These are phyloP conservation scores for Plasmodiophora brassicae DNA, from an alignment of 208 protist species.

Conservation along the genomic window DNA sequence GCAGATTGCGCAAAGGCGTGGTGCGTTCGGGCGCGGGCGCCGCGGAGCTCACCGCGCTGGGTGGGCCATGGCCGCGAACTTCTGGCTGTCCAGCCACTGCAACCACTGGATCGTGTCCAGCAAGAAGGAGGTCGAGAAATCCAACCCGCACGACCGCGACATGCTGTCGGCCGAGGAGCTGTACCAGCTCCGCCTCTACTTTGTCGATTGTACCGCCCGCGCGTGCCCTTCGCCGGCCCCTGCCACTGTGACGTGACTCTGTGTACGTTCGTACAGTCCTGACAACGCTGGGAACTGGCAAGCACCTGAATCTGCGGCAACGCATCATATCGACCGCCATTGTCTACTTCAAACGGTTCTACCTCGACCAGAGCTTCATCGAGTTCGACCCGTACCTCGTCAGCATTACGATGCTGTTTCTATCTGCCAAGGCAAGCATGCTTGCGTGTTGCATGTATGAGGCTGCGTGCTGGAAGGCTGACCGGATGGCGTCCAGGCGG, in stretches of 20 bases:
- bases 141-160: constrained; percentile 14
- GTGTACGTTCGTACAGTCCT: no score
- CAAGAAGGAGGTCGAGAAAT: constrained; percentile 33
- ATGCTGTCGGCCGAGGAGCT: constrained; percentile 19
- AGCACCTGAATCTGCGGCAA: constrained; percentile 24
- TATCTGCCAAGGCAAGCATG: neutral
- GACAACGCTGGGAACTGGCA: neutral
- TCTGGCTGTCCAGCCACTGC: constrained; percentile 33
- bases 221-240: no score
- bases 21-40: no score
- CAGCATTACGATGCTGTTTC: neutral
- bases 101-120: constrained; percentile 7
- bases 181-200: constrained; percentile 14
- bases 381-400: constrained; percentile 28
- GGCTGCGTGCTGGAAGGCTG: neutral
- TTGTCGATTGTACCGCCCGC: constrained; percentile 1
- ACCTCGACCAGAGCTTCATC: constrained; percentile 22
- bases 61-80: neutral
- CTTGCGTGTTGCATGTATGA: neutral
- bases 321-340: neutral
- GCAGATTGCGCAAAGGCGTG: no score
- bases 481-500: neutral
- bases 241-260: no score
- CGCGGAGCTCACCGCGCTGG: no score
- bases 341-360: constrained; percentile 31